These are phyloP conservation scores for Guyanaporus albipodus DNA, from an alignment of 768 basidiomycete genomes.

Conservation along the genomic window DNA sequence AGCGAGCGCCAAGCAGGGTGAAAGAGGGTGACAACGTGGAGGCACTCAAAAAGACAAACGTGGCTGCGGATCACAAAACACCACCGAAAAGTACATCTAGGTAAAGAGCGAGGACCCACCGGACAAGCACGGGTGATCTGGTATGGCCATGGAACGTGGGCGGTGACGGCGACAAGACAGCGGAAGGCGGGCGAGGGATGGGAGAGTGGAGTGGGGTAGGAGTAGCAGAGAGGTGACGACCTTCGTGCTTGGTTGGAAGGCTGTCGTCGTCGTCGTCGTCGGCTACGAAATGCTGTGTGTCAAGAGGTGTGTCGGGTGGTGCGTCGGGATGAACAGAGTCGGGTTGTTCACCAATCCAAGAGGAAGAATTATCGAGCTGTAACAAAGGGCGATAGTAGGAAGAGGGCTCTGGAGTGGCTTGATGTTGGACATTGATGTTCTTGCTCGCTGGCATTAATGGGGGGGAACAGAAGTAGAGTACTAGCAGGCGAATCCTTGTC, in stretches of 20 bases:
- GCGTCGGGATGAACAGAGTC: conserved; percentile 4
- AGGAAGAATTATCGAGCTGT: conserved; percentile 31
- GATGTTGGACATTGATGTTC: conserved; percentile 22
- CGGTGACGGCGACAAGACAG: conserved; percentile 13
- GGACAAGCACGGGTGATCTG: conserved; percentile 30
- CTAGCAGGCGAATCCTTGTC: conserved; percentile 10
- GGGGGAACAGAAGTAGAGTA: conserved; percentile 15
- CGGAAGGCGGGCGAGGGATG: conserved; percentile 9
- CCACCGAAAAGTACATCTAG: neutral
- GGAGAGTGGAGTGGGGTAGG: conserved; percentile 10
- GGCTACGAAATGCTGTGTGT: conserved; percentile 9
- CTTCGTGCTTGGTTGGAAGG: conserved; percentile 27
- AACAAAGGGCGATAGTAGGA: conserved; percentile 27
- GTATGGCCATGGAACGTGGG: conserved; percentile 21
- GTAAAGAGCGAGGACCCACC: conserved; percentile 19
- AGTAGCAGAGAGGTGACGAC: conserved; percentile 16
- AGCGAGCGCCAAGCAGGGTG: conserved; percentile 1
- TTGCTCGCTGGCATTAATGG: conserved; percentile 32
- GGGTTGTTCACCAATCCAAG: conserved; percentile 17
- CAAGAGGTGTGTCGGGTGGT: conserved; percentile 7
- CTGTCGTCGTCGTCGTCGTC: conserved; percentile 23
- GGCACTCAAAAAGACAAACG: neutral
- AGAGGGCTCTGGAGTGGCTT: conserved; percentile 17
- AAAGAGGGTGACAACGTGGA: conserved; percentile 17
- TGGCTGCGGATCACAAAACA: neutral